Base-by-base conservation (phyloP, 148 eudicot genomes). In the Simmondsia chinensis region DNA sequence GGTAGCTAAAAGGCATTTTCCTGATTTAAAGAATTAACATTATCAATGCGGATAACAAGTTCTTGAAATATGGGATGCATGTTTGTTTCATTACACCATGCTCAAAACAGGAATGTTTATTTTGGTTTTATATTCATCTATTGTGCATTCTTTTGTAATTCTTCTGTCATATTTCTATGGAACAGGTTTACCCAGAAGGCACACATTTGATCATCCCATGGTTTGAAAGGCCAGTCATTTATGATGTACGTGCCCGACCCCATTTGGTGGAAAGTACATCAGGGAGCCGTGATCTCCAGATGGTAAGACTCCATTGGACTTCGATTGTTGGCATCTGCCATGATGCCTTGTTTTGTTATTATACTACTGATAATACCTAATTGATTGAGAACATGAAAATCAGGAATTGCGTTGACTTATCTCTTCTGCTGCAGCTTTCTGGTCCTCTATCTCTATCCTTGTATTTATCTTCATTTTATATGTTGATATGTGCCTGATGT, bases 201-300 rank as follows among this genome's bases (percentile, higher is more conserved):
- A 80, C 86, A 13, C 95, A 85, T 43, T 41, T 77, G 34, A 68
- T 80, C 66, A 33, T 80, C 45, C 95, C 95, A 20, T 77, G 89
- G 95, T 60, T 85, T 56, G 88, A 80, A 33, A 80, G 83, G 43
- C 89, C 85, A 20, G 40, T 77, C 33, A 70, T 85, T 24, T 85
- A 77, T 40, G 89, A 85, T 63, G 79, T 85, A 13, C 85, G 95
- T 54, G 84, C 95, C 34, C 85, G 78, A 7, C 95, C 95, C 22
- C 65, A 77, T 66, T 44, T 78, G 32, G 82, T 85, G 21, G 84
- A 81, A 65, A 80, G 89, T 66, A 77, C 85, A 4, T 69, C 86
- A 13, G 95, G 95, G 11, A 85, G 82, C 50, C 82, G 72, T 65
- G 95, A 85, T 35, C 89, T 85, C 30, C 95, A 85, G 66, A 85